Evolutionary conservation across 257 asterid species (phyloP).

Genomic region (Solanum etuberosum): DNA sequence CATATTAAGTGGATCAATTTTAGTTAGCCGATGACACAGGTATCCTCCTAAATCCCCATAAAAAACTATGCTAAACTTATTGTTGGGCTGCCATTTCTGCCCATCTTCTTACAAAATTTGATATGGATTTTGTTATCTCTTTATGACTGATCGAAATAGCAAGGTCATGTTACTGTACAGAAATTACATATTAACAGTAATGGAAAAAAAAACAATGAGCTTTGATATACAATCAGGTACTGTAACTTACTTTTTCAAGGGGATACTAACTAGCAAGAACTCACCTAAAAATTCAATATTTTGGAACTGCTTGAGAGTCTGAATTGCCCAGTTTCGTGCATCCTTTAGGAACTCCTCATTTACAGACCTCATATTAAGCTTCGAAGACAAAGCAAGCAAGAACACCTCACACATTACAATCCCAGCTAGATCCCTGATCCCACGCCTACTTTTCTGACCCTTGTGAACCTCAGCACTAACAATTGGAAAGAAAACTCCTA

Average conservation of each 20-base stretch:
- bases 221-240: not conserved
- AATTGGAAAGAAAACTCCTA: conserved; percentile 55
- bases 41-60: not conserved
- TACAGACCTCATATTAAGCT: conserved; percentile 20
- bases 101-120: not conserved
- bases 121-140: not conserved
- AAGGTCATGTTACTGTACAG: not conserved
- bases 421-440: conserved; percentile 40
- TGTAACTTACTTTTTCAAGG: not conserved
- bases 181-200: not conserved
- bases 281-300: conserved; percentile 53
- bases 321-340: conserved; percentile 26
- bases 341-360: conserved; percentile 29
- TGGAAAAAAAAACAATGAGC: not conserved
- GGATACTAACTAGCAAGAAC: not conserved
- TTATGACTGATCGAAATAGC: not conserved
- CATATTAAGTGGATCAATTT: not conserved
- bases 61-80: not conserved
- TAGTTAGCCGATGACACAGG: not conserved
- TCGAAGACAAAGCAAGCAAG: conserved; percentile 43
- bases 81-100: not conserved
- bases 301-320: conserved; percentile 47
- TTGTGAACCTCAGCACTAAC: conserved; percentile 25
- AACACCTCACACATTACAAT: conserved; percentile 58
- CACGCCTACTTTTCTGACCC: conserved; percentile 18